A percentile compares a stretch with the other conserved stretches of the same genome.
Evolutionary conservation across 768 basidiomycete species (phyloP).

Genomic region (Filobasidium floriforme): DNA sequence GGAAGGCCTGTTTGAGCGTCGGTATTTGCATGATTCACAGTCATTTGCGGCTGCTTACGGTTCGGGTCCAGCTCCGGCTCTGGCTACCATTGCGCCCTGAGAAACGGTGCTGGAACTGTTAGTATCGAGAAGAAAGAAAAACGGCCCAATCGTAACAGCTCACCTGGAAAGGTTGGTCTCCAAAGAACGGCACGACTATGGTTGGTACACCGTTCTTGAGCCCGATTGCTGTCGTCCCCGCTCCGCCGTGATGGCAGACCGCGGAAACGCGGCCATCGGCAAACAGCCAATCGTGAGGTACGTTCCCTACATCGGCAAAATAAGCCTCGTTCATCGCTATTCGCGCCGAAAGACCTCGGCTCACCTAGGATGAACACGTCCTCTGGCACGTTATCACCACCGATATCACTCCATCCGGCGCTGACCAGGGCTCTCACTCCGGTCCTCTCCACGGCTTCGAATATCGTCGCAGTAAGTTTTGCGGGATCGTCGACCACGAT

Average conservation of each 20-base stretch:
- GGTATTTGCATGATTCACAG: neutral
- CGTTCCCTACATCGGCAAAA: constrained; percentile 44
- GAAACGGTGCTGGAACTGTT: neutral
- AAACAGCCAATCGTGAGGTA: constrained; percentile 66
- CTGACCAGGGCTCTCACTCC: constrained; percentile 59
- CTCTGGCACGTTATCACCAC: constrained; percentile 51
- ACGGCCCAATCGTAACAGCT: constrained; percentile 8
- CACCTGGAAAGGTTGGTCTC: constrained; percentile 58
- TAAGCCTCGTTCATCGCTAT: neutral
- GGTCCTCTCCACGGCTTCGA: constrained; percentile 54
- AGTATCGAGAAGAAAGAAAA: neutral
- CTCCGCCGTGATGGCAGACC: constrained; percentile 60
- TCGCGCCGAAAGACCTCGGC: constrained; percentile 7
- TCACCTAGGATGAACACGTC: constrained; percentile 57
- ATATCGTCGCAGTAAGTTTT: constrained; percentile 56
- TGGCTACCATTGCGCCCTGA: constrained; percentile 57
- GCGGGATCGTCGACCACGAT: constrained; percentile 56
- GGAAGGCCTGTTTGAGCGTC: neutral
- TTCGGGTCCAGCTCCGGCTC: constrained; percentile 57
- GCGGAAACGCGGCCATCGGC: constrained; percentile 52
- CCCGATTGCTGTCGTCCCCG: constrained; percentile 61
- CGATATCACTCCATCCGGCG: constrained; percentile 61
- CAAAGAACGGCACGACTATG: constrained; percentile 61
- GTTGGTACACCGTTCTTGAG: constrained; percentile 57
- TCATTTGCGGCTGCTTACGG: constrained; percentile 37